Evolutionary conservation across 2,329 filamentous ascomycete genomes (phyloP), one percentile per base, ranked within the genome.

Genomic region (Chaetoscypha palmicola): DNA sequence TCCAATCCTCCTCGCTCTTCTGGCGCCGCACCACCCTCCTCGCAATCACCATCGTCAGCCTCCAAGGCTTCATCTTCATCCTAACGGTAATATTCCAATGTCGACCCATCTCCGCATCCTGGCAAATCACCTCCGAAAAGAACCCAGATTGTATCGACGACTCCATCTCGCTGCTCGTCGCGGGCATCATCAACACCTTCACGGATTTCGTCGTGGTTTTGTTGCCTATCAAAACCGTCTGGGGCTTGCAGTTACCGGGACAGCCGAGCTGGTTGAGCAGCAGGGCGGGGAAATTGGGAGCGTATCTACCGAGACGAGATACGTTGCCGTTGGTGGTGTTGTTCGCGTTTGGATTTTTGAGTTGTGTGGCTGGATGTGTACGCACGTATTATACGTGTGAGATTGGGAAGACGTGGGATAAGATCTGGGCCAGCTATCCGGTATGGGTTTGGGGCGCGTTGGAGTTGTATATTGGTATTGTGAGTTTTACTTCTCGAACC

Each of bases 151-250:
- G 72, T 35, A 69, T 76, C 30, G 55, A 74, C 20, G 66, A 79
- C 48, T 66, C 71, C 2, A 62, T 64, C 0, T 72, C 76, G 39
- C 67, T 77, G 21, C 66, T 75, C 22, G 67, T 68, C 26, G 68
- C 77, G 26, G 76, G 77, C 2, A 70, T 74, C 21, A 68, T 79
- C 49, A 81, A 81, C 59, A 79, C 79, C 36, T 54, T 72, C 33
- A 79, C 76, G 5, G 76, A 82, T 58, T 68, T 81, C 33, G 56
- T 73, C 9, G 68, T 73, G n/a, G 72, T 74, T 26, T 55, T 71
- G 0, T 61, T 79, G 3, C 74, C 74, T 1, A 68, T 77, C 35
- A 64, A 64, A 17, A 69, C 68, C 2, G 64, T 74, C 7, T 61
- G 68, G 50, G 59, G 62, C 12, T 57, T 74, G 1, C 65, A 71